Conservation (phyloP, 2,329 filamentous ascomycete species). For the Nakataea oryzae region DNA sequence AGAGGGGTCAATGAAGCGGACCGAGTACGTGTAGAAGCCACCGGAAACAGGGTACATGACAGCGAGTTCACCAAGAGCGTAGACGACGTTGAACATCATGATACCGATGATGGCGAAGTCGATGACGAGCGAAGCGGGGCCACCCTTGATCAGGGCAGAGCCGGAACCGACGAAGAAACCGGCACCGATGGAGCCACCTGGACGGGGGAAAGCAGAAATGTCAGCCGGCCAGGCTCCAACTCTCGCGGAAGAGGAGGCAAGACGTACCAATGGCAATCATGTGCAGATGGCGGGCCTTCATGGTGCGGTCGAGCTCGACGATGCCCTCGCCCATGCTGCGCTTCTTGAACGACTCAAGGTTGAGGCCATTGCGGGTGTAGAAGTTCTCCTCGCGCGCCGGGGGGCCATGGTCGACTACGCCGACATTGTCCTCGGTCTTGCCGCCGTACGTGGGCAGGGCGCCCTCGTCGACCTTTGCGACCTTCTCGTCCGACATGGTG, state of each 20-base stretch:
- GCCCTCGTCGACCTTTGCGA: neutral
- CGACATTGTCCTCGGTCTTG: neutral
- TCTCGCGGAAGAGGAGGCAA: neutral
- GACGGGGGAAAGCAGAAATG: neutral
- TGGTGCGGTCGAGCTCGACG: conserved; percentile 30
- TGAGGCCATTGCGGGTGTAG: conserved; percentile 26
- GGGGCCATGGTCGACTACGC: neutral
- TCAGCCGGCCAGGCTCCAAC: neutral
- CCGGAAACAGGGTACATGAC: conserved; percentile 53
- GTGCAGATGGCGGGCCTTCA: conserved; percentile 48
- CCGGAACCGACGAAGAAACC: conserved; percentile 54
- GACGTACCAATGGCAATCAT: conserved; percentile 45
- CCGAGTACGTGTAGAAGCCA: conserved; percentile 52
- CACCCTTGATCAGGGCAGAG: conserved; percentile 38
- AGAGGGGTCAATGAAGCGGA: conserved; percentile 51
- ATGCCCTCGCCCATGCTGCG: conserved; percentile 18
- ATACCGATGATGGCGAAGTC: conserved; percentile 46
- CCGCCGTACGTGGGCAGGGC: neutral
- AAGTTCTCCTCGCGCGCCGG: conserved; percentile 18
- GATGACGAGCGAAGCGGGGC: conserved; percentile 32
- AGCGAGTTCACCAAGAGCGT: conserved; percentile 50
- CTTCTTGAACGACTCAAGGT: conserved; percentile 25
- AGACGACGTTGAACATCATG: conserved; percentile 53
- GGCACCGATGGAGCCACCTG: conserved; percentile 46
- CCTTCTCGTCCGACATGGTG: conserved; percentile 3